Evolutionary conservation across 371 early-diverging fungal species (phyloP).

Genomic region (Dichotomocladium elegans): DNA sequence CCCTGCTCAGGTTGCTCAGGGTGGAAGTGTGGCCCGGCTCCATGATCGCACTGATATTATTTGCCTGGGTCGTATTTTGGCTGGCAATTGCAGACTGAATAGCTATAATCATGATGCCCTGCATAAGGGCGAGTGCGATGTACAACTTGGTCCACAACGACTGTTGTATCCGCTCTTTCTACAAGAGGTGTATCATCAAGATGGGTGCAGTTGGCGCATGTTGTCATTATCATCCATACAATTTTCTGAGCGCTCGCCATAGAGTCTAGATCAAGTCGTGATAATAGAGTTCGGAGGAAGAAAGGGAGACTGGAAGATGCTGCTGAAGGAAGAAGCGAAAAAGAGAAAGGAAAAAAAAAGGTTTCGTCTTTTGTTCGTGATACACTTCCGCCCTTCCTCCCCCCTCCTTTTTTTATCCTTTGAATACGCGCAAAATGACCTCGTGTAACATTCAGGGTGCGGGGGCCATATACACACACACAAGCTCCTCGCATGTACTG

Average conservation of each 20-base stretch:
- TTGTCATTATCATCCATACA: not conserved
- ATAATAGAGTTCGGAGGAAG: too few relatives aligned
- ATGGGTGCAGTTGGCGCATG: not conserved
- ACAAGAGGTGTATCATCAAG: not conserved
- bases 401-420: too few relatives aligned
- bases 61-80: constrained; percentile 27
- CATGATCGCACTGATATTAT: constrained; percentile 3
- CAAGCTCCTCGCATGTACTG: too few relatives aligned
- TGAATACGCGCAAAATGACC: too few relatives aligned
- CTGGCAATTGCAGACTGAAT: constrained; percentile 37
- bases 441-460: too few relatives aligned
- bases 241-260: constrained; percentile 51
- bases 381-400: too few relatives aligned
- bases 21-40: not conserved
- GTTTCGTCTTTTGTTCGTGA: too few relatives aligned
- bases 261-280: too few relatives aligned
- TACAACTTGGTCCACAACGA: constrained; percentile 37
- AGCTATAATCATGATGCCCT: constrained; percentile 35
- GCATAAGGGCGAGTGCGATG: constrained; percentile 28
- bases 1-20: not conserved
- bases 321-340: too few relatives aligned
- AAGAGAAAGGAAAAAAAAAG: too few relatives aligned
- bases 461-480: too few relatives aligned
- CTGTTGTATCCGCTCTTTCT: constrained; percentile 36
- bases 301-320: too few relatives aligned